Percentiles rank a stretch among this genome's conserved stretches.
Evolutionary conservation across 2,329 filamentous ascomycete species (phyloP).

Genomic region (Cryoendolithus antarcticus): DNA sequence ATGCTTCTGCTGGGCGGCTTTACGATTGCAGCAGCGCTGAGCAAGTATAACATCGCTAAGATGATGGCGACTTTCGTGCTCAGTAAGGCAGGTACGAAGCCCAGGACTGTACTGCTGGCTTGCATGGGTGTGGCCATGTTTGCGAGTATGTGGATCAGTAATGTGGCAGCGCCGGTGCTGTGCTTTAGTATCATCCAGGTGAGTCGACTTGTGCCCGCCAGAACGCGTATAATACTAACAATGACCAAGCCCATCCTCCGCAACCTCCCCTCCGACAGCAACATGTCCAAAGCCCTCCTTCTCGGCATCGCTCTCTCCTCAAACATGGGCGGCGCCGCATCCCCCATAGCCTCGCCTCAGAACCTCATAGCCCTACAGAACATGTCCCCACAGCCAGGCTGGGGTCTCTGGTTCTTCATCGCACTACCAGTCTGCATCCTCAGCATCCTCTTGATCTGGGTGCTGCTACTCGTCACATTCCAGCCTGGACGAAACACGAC

Average conservation of each 20-base stretch:
- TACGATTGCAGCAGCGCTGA: constrained; percentile 85
- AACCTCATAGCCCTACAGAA: constrained; percentile 95
- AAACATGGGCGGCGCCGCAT: constrained; percentile 92
- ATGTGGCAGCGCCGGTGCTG: constrained; percentile 89
- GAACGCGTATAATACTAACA: background rate
- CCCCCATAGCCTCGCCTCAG: constrained; percentile 91
- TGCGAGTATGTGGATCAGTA: constrained; percentile 97
- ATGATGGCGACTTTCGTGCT: constrained; percentile 92
- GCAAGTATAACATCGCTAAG: constrained; percentile 96
- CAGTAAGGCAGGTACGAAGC: constrained; percentile 88
- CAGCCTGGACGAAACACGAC: constrained; percentile 71
- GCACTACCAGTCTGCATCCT: constrained; percentile 85
- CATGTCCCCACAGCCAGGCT: constrained; percentile 83
- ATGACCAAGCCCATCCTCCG: constrained; percentile 62
- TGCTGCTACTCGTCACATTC: constrained; percentile 74
- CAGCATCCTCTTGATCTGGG: constrained; percentile 79
- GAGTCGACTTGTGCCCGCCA: constrained; percentile 15
- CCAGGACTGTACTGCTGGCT: constrained; percentile 78
- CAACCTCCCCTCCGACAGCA: constrained; percentile 77
- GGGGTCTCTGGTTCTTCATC: constrained; percentile 96
- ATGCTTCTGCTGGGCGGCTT: constrained; percentile 96
- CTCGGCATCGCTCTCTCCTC: constrained; percentile 89
- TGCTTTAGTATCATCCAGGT: constrained; percentile 97
- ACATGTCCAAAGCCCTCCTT: constrained; percentile 90
- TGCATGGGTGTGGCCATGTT: constrained; percentile 99